phyloP scores from a whole-genome alignment of 1,139 yeast species.

The Protomyces arabidopsidicola region DNA sequence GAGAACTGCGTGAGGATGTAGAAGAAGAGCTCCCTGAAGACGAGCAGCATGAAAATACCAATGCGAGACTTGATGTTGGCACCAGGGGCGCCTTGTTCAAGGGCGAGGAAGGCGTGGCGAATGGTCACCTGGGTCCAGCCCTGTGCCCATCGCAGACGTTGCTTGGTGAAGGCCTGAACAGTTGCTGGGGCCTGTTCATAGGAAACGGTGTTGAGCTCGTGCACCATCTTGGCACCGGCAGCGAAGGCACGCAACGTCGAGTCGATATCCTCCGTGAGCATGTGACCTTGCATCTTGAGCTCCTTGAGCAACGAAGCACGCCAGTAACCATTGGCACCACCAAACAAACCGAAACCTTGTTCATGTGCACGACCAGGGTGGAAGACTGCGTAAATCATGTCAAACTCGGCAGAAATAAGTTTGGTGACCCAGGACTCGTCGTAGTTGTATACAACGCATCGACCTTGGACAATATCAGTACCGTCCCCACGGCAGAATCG shows the following conservation, averaged over 20 bases:
- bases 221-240: conserved; percentile 27
- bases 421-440: conserved; percentile 27
- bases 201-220: conserved; percentile 25
- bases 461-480: conserved; percentile 25
- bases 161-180: conserved; percentile 22
- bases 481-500: conserved; percentile 26
- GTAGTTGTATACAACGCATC: conserved; percentile 26
- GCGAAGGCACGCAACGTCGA: conserved; percentile 26
- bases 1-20: conserved; percentile 25
- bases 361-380: conserved; percentile 26
- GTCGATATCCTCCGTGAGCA: conserved; percentile 26
- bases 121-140: conserved; percentile 27
- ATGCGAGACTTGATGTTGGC: conserved; percentile 26
- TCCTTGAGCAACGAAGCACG: conserved; percentile 24
- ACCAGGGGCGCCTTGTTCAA: conserved; percentile 25
- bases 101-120: conserved; percentile 18
- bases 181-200: conserved; percentile 26
- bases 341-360: conserved; percentile 25
- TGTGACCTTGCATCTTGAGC: conserved; percentile 28
- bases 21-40: conserved; percentile 25
- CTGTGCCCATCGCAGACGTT: conserved; percentile 24
- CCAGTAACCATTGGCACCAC: conserved; percentile 28
- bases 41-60: conserved; percentile 26
- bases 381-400: conserved; percentile 27
- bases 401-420: conserved; percentile 25